These are phyloP conservation scores for Paramecium biaurelia DNA, from an alignment of 73 alveolate species.

Conservation along the genomic window DNA sequence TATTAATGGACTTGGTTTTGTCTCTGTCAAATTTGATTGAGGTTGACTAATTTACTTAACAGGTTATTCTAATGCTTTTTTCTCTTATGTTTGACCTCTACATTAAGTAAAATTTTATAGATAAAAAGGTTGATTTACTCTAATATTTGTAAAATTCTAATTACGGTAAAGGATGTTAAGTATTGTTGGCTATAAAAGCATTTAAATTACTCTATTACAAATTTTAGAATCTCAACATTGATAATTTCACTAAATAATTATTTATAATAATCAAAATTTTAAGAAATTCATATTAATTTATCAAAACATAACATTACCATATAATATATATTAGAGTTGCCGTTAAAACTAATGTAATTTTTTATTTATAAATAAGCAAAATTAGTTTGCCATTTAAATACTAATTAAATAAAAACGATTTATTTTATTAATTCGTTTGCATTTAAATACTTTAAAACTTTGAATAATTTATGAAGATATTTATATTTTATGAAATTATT, in stretches of 20 bases:
- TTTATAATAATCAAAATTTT: background rate
- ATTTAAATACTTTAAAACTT: too few relatives aligned
- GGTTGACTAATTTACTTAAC: background rate
- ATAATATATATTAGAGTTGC: background rate
- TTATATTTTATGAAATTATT: background rate
- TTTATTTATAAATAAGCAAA: background rate
- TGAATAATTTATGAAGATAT: too few relatives aligned
- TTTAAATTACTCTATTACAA: background rate
- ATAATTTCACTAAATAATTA: background rate
- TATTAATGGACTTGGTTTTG: background rate
- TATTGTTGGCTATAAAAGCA: background rate
- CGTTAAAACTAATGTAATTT: background rate
- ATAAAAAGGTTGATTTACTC: background rate
- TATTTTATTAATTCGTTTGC: background rate
- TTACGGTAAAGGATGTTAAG: background rate
- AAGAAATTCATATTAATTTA: background rate
- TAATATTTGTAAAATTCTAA: background rate
- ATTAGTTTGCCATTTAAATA: too few relatives aligned
- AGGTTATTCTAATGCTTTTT: background rate
- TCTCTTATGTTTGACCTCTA: background rate
- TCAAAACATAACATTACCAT: background rate
- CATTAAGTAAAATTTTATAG: background rate
- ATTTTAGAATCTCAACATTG: background rate
- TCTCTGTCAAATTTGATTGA: background rate
- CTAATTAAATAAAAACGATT: background rate